Evolutionary conservation across 2,329 filamentous ascomycete genomes (phyloP), one percentile per base, ranked within the genome.

Genomic region (Apiospora marii): DNA sequence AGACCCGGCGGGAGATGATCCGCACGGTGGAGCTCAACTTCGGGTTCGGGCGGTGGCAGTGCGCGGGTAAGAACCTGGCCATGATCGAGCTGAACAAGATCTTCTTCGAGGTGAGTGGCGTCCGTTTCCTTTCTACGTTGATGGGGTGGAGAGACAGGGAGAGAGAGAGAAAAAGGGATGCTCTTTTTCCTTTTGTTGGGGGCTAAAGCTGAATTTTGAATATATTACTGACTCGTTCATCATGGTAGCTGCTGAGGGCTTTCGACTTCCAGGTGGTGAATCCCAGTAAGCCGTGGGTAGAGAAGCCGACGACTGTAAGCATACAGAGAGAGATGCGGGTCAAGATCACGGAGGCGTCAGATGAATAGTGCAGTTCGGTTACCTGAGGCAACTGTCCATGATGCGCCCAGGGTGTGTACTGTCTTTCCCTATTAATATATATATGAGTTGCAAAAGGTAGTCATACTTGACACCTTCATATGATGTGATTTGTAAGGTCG

Each of bases 31-130:
- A 85, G 61, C 76, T 84, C 10, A 77, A 82, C 8, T 86, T 86
- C 76, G 83, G 83, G 0, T 78, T 80, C 67, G 84, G 85, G 0
- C 78, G 78, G 19, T 83, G 80, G 73, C 75, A 78, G 71, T 86
- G 85, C 72, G 75, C 85, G 30, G 85, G 85, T 0, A 84, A 82
- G 76, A 77, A 77, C 24, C 81, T 86, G 44, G 84, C 84, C 8
- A 76, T 82, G 69, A 82, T 86, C 74, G 84, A 86, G 77, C 68
- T 86, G 71, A 82, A 83, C 72, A 86, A 86, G 73, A 74, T 80
- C 3, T 78, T 83, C 67, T 80, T 84, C 51, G 82, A 85, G 80
- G 84, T 85, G 76, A 76, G 81, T 72, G 3, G 24, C 34, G 27
- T 37, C 27, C 37, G 24, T 10, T 34, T 46, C 41, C 14, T 46